Evolutionary conservation across 2,329 filamentous ascomycete genomes (phyloP), one percentile per base, ranked within the genome.

Genomic region (Phyllosticta citribraziliensis): DNA sequence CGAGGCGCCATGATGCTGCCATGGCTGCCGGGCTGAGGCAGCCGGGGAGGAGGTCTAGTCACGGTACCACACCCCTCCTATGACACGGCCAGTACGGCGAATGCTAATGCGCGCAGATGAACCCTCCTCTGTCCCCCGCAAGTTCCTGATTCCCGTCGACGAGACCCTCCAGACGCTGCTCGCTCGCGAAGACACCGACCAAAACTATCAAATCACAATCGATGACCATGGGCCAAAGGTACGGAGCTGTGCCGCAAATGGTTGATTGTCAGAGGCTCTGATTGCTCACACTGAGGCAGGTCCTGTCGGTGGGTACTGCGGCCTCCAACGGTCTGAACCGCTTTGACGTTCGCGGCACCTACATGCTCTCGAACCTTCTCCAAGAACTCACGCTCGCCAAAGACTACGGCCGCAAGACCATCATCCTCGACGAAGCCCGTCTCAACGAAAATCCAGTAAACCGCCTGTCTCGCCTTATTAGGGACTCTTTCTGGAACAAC

Each of bases 401-500:
- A 79, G 89, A 95, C 72, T 92, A 91, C 70, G 91, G 91, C 63
- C 87, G 90, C 64, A 91, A 91, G 74, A 87, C 91, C 70, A 93
- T 97, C 68, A 84, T 97, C 59, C 83, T 99, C 53, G 92, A 97
- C 69, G 91, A 97, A 72, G 88, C 87, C 10, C 87, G 93, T 24
- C 79, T 99, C 66, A 96, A 93, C 71, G 94, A 99, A 77, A 97
- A 97, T 70, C 94, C 94, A 0, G 92, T 97, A 55, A 88, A 89
- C 69, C 86, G 94, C 52, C 80, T 99, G 17, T 88, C 88, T 10
- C 87, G 94, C 35, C 81, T 97, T 58, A 96, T 99, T 70, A 86
- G 86, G 65, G 87, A 91, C 67, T 88, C 90, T 60, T 99, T 97
- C 74, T 99, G 94, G 94, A 87, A 91, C 64, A 89, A 89, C 5